Evolutionary conservation across 768 basidiomycete species (phyloP), one percentile per base, ranked within the genome.

Genomic region (Lentinus tigrinus): DNA sequence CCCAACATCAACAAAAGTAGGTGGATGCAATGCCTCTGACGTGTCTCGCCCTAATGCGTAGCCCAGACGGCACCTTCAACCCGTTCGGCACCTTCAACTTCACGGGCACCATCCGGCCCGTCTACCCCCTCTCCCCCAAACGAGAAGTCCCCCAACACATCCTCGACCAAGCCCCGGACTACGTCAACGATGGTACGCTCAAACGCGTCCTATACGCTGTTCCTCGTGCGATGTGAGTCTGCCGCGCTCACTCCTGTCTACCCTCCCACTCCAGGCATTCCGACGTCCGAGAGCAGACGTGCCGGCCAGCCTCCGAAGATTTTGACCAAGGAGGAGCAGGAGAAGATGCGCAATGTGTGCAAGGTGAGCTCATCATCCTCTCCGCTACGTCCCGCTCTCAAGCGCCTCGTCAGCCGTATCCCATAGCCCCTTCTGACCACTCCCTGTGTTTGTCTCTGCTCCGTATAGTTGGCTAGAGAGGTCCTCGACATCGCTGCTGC

Each of bases 401-500:
- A 61, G 60, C 55, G 55, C 44, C 54, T 34, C 39, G 37, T 56
- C 47, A 60, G 49, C 37, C 36, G n/a, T 31, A 28, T 24, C 36
- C 37, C 27, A 52, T 40, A 24, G 48, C 24, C 26, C n/a, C 56
- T 44, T 62, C 56, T 62, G 56, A 57, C 61, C 37, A 47, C 48
- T 21, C 8, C 43, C 47, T 40, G 24, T 50, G 40, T 26, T 27
- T 53, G 47, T n/a, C 39, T 38, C n/a, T 53, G 26, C 21, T 46
- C 21, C 47, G 42, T 56, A 36, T 52, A 98, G 97, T 79, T 97
- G 62, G 84, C 82, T 4, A 79, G 97, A 48, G 93, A 99, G 75
- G 88, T 99, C n/a, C 81, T 99, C 21, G 95, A 98, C 71, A 79
- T 92, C 56, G 89, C 92, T 17, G 96, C 95, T 1, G 84, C 95